These are phyloP conservation scores for Talaromyces verruculosus DNA, from an alignment of 2,329 filamentous ascomycete genomes.

Conservation along the genomic window DNA sequence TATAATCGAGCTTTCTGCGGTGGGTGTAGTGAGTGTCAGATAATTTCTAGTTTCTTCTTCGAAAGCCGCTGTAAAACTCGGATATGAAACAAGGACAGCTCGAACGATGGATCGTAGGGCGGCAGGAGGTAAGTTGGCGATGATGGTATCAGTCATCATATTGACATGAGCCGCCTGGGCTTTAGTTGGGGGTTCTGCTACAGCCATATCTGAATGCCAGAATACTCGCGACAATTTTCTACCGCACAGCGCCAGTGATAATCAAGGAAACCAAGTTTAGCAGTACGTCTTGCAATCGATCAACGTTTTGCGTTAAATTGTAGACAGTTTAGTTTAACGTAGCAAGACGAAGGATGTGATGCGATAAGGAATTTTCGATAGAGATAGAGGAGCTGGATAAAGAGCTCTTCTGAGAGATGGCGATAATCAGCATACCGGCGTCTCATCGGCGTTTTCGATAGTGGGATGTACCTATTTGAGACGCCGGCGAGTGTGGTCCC, in stretches of 20 bases:
- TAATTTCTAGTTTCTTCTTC: constrained; percentile 25
- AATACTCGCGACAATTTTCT: neutral
- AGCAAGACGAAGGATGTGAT: neutral
- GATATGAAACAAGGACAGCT: constrained; percentile 13
- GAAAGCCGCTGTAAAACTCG: constrained; percentile 34
- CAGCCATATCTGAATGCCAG: neutral
- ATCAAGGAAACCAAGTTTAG: neutral
- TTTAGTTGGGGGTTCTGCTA: neutral
- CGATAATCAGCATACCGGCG: neutral
- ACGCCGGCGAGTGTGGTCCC: neutral
- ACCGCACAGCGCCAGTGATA: neutral
- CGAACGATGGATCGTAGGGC: constrained; percentile 43
- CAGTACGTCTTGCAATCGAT: neutral
- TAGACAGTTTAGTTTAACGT: neutral
- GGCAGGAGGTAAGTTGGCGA: constrained; percentile 45
- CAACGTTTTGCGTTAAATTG: neutral
- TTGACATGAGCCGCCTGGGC: constrained; percentile 44
- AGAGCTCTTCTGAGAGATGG: neutral
- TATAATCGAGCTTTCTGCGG: neutral
- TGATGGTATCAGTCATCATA: constrained; percentile 50
- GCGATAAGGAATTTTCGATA: neutral
- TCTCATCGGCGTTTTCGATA: constrained; percentile 3
- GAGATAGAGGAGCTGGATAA: neutral
- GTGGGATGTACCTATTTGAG: neutral
- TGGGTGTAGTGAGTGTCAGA: neutral